Conservation (phyloP, 2,329 filamentous ascomycete species). For the Xylaria sp. region DNA sequence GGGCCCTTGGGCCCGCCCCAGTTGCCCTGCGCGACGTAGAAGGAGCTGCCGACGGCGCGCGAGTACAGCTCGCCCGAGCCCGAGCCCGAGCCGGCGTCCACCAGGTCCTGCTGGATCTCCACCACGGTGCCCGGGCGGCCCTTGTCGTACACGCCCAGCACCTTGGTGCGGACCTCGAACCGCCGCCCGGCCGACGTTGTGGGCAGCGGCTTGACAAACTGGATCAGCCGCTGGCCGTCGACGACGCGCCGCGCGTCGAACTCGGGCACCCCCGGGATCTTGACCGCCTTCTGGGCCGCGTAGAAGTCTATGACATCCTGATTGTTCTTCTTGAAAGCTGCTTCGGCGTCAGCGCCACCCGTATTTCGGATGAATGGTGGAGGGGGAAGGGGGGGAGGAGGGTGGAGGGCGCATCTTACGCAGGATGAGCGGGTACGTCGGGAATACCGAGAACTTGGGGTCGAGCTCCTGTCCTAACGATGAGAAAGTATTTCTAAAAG, state of each 20-base stretch:
- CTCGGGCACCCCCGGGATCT: constrained; percentile 75
- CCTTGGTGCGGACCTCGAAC: constrained; percentile 77
- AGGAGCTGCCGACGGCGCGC: constrained; percentile 69
- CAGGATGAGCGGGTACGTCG: constrained; percentile 83
- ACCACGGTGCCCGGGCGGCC: constrained; percentile 81
- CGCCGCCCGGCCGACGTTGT: constrained; percentile 68
- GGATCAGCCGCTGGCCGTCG: constrained; percentile 81
- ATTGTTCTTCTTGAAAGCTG: constrained; percentile 74
- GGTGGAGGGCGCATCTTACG: constrained; percentile 50
- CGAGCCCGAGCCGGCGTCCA: constrained; percentile 69
- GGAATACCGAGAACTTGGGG: constrained; percentile 84
- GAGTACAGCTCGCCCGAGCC: constrained; percentile 70
- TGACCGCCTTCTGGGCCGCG: constrained; percentile 63
- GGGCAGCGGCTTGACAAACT: constrained; percentile 77
- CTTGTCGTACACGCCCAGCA: constrained; percentile 88
- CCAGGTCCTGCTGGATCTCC: constrained; percentile 76
- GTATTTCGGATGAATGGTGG: constrained; percentile 1
- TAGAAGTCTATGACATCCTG: constrained; percentile 87
- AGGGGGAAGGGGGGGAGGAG: constrained; percentile 1
- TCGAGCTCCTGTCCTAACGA: constrained; percentile 71
- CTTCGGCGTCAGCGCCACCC: constrained; percentile 5
- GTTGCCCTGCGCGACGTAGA: constrained; percentile 77
- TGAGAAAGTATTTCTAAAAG: background rate
- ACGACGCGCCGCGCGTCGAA: constrained; percentile 76
- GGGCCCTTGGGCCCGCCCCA: constrained; percentile 94